phyloP scores from a whole-genome alignment of 164 flowering plant species.

The Piper longum region DNA sequence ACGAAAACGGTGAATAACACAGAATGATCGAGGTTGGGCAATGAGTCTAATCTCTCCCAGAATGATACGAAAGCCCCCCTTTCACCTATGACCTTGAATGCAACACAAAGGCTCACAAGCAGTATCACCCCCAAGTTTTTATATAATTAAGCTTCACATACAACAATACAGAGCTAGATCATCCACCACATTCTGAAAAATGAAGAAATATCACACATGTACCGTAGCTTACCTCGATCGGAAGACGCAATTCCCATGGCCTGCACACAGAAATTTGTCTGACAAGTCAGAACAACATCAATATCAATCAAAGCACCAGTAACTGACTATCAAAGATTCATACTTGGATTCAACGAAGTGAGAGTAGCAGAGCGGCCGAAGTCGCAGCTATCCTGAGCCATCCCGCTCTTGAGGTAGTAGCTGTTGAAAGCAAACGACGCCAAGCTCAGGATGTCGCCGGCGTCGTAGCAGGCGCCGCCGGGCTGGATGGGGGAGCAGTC shows the following conservation, averaged over 20 bases:
- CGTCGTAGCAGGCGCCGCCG: constrained; percentile 53
- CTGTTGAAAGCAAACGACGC: constrained; percentile 82
- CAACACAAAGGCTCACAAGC: no score
- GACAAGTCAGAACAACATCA: not conserved
- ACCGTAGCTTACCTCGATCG: constrained; percentile 41
- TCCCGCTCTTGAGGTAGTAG: constrained; percentile 42
- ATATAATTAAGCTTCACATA: no score
- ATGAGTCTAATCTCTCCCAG: no score
- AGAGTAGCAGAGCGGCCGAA: constrained; percentile 54
- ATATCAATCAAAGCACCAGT: no score
- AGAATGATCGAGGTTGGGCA: no score
- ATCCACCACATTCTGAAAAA: not conserved
- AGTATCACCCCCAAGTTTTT: no score
- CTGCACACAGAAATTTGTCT: constrained; percentile 22
- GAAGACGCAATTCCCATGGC: constrained; percentile 51
- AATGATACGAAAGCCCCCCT: no score
- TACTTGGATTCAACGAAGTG: constrained; percentile 70
- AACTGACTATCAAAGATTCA: constrained; percentile 1
- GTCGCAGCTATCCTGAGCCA: constrained; percentile 41
- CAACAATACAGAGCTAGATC: not conserved
- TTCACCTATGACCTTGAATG: not conserved
- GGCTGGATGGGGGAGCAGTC: constrained; percentile 59
- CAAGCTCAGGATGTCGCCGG: constrained; percentile 29
- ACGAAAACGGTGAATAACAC: no score
- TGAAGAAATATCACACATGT: not conserved